Evolutionary conservation across 2,329 filamentous ascomycete species (phyloP).

Genomic region (Stylonectria norvegica): DNA sequence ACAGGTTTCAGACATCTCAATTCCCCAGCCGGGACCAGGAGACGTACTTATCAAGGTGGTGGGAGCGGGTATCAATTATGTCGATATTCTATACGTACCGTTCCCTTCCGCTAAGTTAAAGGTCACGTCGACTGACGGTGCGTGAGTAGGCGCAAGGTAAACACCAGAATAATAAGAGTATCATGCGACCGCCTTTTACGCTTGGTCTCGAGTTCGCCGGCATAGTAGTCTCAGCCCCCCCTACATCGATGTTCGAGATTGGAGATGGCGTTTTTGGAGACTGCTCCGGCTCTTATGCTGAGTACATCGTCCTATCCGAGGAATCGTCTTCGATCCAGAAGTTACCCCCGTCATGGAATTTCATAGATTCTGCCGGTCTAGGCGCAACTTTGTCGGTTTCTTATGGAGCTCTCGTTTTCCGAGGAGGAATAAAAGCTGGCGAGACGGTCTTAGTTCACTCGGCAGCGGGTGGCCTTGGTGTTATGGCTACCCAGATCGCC

Average conservation of each 20-base stretch:
- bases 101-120: background rate
- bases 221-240: constrained; percentile 41
- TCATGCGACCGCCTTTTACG: constrained; percentile 54
- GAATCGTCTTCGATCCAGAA: constrained; percentile 32
- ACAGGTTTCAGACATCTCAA: constrained; percentile 21
- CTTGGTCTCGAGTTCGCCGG: constrained; percentile 60
- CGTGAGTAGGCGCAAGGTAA: constrained; percentile 45
- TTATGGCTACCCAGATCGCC: constrained; percentile 55
- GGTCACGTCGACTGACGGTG: background rate
- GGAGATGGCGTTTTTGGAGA: constrained; percentile 55
- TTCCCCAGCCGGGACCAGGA: constrained; percentile 13
- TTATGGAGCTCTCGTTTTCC: constrained; percentile 46
- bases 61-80: constrained; percentile 57
- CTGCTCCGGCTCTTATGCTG: constrained; percentile 49
- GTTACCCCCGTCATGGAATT: constrained; percentile 44
- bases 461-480: constrained; percentile 53
- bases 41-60: constrained; percentile 39
- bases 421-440: constrained; percentile 39
- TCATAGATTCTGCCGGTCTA: constrained; percentile 50
- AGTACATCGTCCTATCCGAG: constrained; percentile 44
- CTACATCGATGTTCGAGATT: constrained; percentile 33
- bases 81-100: constrained; percentile 55
- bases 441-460: constrained; percentile 54
- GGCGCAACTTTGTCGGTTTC: constrained; percentile 52
- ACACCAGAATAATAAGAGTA: constrained; percentile 58